Base-by-base conservation (phyloP, 441 rosid species). In the Breynia disticha region DNA sequence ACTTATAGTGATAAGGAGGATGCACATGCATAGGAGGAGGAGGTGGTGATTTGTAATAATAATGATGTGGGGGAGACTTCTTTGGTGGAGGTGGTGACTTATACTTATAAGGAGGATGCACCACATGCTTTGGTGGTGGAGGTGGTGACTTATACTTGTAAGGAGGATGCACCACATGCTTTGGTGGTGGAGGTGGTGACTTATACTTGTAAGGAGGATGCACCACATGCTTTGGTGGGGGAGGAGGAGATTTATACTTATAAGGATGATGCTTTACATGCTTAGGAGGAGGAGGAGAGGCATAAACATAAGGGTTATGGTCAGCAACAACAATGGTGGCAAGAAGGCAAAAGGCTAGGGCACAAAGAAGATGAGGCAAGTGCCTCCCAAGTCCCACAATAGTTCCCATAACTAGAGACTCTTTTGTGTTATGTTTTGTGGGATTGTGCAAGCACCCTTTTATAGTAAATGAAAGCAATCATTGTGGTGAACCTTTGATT, bases 251-350 rank as follows among this genome's bases (percentile, higher is more conserved):
- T 8, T 45, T 45, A 6, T 19, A 38, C 13, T 11, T 41, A 8
- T 41, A 41, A 7, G 6, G 44, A 15, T 41, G 44, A 15, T 41
- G n/a, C n/a, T n/a, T n/a, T n/a, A n/a, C n/a, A n/a, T n/a, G n/a
- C n/a, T n/a, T n/a, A 1, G 13, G 13, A 1, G 51, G 51, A 11
- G 51, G 51, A 18, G 56, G 51, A 48, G 62, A 58, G 38, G 62
- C 62, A 58, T 58, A 58, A 4, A 58, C 17, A 58, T 58, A 58
- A 22, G 62, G 48, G 21, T 58, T 19, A 48, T 57, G 37, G 1
- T 46, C 54, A 0, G 54, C 62, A 4, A 28, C n/a, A 18, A 50
- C 21, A 19, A 1, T 32, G 16, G n/a, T 24, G 50, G 21, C 51
- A 9, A 48, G 13, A 16, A 48, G 51, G 28, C 51, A 17, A 48